Evolutionary conservation across 2,329 filamentous ascomycete genomes (phyloP), one percentile per base, ranked within the genome.

Genomic region (Cladosporium phlei): DNA sequence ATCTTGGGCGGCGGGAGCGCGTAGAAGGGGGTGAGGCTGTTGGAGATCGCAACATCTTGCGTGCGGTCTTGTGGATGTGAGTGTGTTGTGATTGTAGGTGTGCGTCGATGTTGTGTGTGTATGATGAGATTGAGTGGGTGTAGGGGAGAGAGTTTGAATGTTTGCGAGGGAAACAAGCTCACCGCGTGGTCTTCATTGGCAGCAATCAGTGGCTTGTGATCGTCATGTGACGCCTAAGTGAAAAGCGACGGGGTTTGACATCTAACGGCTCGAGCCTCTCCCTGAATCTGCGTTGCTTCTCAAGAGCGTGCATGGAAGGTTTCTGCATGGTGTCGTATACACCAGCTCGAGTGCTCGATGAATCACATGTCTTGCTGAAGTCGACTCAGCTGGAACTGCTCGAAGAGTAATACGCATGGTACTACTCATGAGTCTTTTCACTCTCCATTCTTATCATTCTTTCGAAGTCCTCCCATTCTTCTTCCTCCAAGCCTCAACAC

Each of bases 401-500:
- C n/a, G n/a, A n/a, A n/a, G n/a, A n/a, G n/a, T n/a, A n/a, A n/a
- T n/a, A n/a, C n/a, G n/a, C n/a, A n/a, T n/a, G n/a, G n/a, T n/a
- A n/a, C n/a, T n/a, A n/a, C n/a, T n/a, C n/a, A n/a, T n/a, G n/a
- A n/a, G n/a, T n/a, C n/a, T n/a, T n/a, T n/a, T n/a, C n/a, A n/a
- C 24, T 11, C 32, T 30, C 8, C 4, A 12, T 3, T 20, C 22
- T 5, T 5, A 37, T 1, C 7, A 47, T 42, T 59, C 56, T 50
- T 56, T 56, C 49, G 54, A 52, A 30, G 25, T 49, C 55, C 62
- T 75, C 17, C 78, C 80, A 62, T 80, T 82, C 59, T 84, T 78
- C 66, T 77, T 81, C 60, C 91, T 79, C 91, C 93, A 97, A 59
- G 85, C 80, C 62, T 73, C 75, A 4, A 97, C 80, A 0, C 90